A percentile compares a stretch with the other conserved stretches of the same genome.
These are phyloP conservation scores for Coemansia erecta DNA, from an alignment of 192 early-diverging fungal genomes.

Conservation along the genomic window DNA sequence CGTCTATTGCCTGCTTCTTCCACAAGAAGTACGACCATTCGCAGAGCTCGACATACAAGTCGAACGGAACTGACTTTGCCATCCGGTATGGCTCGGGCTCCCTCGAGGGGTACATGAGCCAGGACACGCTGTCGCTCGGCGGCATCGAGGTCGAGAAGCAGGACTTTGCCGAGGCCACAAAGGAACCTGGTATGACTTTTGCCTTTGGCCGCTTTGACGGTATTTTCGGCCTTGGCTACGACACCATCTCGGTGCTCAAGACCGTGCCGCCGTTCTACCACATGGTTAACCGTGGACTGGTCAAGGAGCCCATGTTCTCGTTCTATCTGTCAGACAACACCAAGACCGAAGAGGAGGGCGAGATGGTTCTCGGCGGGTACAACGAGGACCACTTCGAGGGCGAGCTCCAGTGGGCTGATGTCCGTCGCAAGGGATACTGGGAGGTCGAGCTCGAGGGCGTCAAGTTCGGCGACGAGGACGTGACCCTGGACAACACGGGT, in stretches of 20 bases:
- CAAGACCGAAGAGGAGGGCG: conserved; percentile 63
- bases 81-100: conserved; percentile 93
- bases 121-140: conserved; percentile 74
- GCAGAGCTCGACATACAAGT: conserved; percentile 73
- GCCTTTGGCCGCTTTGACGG: conserved; percentile 95
- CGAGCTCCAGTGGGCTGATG: conserved; percentile 74
- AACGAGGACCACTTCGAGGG: conserved; percentile 74
- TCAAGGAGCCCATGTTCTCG: conserved; percentile 86
- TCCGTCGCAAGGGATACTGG: conserved; percentile 95
- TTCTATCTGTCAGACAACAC: conserved; percentile 83
- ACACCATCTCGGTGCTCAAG: conserved; percentile 81
- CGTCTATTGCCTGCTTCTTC: conserved; percentile 93
- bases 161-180: conserved; percentile 94
- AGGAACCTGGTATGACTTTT: conserved; percentile 96
- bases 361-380: conserved; percentile 85
- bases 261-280: conserved; percentile 95
- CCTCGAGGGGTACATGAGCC: conserved; percentile 91
- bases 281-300: conserved; percentile 76
- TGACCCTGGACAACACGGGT: conserved; percentile 62
- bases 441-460: conserved; percentile 85
- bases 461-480: conserved; percentile 73
- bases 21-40: conserved; percentile 84
- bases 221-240: conserved; percentile 90
- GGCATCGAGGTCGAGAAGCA: conserved; percentile 67
- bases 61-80: conserved; percentile 93